A percentile compares a stretch with the other conserved stretches of the same genome.
Conservation (phyloP, 345 rosid genomes). For the Aegle marmelos region DNA sequence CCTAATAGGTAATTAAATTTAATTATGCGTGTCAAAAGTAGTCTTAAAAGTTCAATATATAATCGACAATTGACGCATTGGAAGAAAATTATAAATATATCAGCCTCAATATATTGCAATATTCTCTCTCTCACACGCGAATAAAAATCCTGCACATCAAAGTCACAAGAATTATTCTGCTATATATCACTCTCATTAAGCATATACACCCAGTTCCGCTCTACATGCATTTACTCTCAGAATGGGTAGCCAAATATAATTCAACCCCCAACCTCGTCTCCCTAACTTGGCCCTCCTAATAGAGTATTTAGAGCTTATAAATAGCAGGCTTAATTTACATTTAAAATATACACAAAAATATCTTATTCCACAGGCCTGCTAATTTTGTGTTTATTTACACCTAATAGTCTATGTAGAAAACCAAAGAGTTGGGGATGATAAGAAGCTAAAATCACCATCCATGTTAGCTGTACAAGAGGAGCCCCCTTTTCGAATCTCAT, state of each 20-base stretch:
- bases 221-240: conserved; percentile 17
- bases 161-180: not conserved
- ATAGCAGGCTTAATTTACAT: conserved; percentile 10
- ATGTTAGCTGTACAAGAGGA: conserved; percentile 35
- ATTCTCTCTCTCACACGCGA: not conserved
- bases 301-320: not conserved
- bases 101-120: not conserved
- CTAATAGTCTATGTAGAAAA: conserved; percentile 2
- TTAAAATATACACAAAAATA: conserved; percentile 14
- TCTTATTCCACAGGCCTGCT: conserved; percentile 30
- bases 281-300: conserved; percentile 7
- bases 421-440: conserved; percentile 1
- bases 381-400: conserved; percentile 29
- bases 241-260: conserved; percentile 1
- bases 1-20: too few relatives aligned
- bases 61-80: not conserved
- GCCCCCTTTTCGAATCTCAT: not conserved
- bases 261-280: not conserved
- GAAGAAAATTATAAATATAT: not conserved
- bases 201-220: conserved; percentile 22
- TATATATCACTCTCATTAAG: conserved; percentile 6
- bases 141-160: not conserved
- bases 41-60: not conserved
- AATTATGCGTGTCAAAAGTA: not conserved
- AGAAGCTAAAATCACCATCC: conserved; percentile 24